Evolutionary conservation across 129 eudicot species (phyloP).

Genomic region (Gnaphalium uliginosum): DNA sequence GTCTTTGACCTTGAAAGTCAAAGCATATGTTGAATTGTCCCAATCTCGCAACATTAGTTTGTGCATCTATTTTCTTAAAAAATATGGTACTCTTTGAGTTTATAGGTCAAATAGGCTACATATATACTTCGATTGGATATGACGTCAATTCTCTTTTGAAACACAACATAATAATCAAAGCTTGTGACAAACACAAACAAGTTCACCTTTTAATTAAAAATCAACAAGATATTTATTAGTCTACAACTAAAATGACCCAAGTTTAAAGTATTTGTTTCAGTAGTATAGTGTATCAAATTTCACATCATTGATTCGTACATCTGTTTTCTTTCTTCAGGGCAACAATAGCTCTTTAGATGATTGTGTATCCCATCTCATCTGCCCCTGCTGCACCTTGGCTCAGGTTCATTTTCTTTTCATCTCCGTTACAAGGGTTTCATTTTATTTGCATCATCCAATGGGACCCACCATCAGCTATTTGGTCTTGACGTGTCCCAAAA

Average conservation of each 20-base stretch:
- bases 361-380: constrained; percentile 73
- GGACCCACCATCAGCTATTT: neutral
- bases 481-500: neutral
- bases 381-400: constrained; percentile 81
- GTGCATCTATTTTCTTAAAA: neutral
- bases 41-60: neutral
- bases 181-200: neutral
- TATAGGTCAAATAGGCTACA: constrained; percentile 17
- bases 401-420: constrained; percentile 51
- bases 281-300: neutral
- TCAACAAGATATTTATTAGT: neutral
- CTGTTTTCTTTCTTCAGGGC: constrained; percentile 48
- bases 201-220: neutral
- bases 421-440: neutral
- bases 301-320: neutral
- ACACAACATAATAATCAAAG: neutral
- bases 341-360: constrained; percentile 71
- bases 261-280: neutral
- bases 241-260: neutral
- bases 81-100: constrained; percentile 4
- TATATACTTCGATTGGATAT: neutral
- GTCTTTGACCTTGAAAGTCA: too few species aligned
- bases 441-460: neutral
- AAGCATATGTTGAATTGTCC: too few species aligned
- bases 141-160: neutral